Evolutionary conservation across 257 asterid genomes (phyloP), one percentile per base, ranked within the genome.

Genomic region (Salvia splendens): DNA sequence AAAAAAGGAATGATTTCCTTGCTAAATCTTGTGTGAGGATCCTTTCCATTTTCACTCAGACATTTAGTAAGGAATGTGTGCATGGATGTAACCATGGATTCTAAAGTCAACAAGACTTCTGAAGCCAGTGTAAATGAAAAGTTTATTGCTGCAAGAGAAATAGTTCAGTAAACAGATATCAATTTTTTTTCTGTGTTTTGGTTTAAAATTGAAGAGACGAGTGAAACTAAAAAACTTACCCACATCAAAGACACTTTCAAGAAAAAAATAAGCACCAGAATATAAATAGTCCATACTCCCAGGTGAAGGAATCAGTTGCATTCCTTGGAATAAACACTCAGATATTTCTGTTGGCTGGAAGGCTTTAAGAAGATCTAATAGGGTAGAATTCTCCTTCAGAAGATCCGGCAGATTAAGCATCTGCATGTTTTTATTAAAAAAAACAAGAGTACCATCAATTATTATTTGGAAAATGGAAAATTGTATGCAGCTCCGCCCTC

Each of bases 101-200:
- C 91, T 68, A 87, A 80, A 69, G 86, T 75, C 72, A 87, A 78
- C 80, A 90, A 76, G 67, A 82, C 85, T 75, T 90, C 86, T 40
- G 92, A 81, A 72, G 97, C 94, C 76, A 87, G 88, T 65, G 81
- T 65, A 79, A 87, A 84, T 69, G 97, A 90, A 76, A 82, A 70
- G 67, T 81, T 77, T 65, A 76, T 74, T 47, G 86, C 95, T 87
- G 92, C 87, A 80, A 75, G 69, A 66, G 75, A 50, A 59, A 78
- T 20, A 53, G 61, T 66, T 28, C 30, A 70, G 74, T 33, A 71
- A 50, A 64, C 62, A 20, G 53, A 59, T 45, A 46, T 56, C 68
- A 58, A 36, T 42, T 71, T 65, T 40, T 48, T 9, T 24, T 28
- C 38, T 17, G n/a, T 24, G 16, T 24, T 67, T 42, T 30, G 40